Base-by-base conservation (phyloP, 768 basidiomycete genomes). In the Lactarius vividus region DNA sequence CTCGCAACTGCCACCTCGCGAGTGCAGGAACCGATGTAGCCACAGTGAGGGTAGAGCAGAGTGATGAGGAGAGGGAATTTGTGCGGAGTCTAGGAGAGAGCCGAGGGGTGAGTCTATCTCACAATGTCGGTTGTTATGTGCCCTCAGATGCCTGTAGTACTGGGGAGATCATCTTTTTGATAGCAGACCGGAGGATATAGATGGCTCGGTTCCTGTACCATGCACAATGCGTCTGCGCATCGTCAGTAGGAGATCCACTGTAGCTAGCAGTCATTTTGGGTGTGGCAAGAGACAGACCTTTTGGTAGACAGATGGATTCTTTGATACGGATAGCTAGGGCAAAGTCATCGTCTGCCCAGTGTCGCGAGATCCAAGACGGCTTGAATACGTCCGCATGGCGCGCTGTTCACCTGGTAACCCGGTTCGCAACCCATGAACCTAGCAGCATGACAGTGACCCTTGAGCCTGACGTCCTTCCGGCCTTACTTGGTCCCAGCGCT, bases 321-420 rank as follows among this genome's bases (percentile, higher is more conserved):
- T 92, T 92, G 67, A 88, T 90, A 8, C 74, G 78, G 71, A 8
- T 74, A 78, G 71, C 87, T 88, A 29, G 82, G 79, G 65, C 89
- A 92, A 71, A 92, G 9, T 37, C 4, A 61, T 89, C 86, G 69
- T 93, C 89, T 18, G 91, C 90, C 91, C 92, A 94, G 65, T 87
- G 53, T 35, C 61, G 61, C 57, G 61, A 42, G 4, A 64, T 65
- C 57, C 31, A 74, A 65, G 63, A 66, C 53, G 69, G 71, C 20
- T 67, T 65, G 35, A 70, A 67, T 3, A 70, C 68, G 39, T 65
- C 49, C 10, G 57, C 58, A 1, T 59, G 20, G 5, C 54, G 70
- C 28, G 62, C 15, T 15, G 13, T 39, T 8, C 33, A 8, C 33
- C 33, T 35, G 33, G 33, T 35, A 35, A 35, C 33, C 37, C 15